Base-by-base conservation (phyloP, 805 yeast species). In the Metschnikowia corniflorae region DNA sequence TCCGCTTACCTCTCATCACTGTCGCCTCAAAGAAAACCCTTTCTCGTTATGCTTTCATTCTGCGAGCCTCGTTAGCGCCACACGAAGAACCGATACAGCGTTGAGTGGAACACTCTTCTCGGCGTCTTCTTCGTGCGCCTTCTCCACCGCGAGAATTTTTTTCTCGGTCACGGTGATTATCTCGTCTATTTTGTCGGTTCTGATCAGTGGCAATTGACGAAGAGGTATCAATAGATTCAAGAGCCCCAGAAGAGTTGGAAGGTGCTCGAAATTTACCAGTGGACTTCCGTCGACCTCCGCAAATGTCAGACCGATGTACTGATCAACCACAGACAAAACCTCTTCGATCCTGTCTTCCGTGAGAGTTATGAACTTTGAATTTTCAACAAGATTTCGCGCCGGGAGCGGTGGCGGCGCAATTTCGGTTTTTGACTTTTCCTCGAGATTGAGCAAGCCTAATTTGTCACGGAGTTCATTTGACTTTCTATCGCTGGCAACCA, bases 191-290 rank as follows among this genome's bases (percentile, higher is more conserved):
- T 48, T 40, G 22, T 52, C 44, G 6, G 43, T 31, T 7, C 42
- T 25, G 7, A 57, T 43, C 3, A 42, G 29, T 4, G 54, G 48
- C 26, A 57, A 48, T 5, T 42, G 43, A 36, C 59, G 61, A 23
- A 65, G 37, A 2, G 58, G 60, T 3, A 65, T 58, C 31, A 72
- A 64, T 37, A 84, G 66, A 50, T 82, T 82, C 45, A 82, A 57
- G 55, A 71, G 78, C 4, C 80, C 73, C 26, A 79, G 58, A 7
- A 83, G 54, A 3, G 72, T 60, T 26, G 73, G 65, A 26, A 77
- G 57, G 13, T 56, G 51, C 4, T 42, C 32, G 12, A 53, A 50
- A 30, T 59, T 52, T 12, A 60, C 49, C 16, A 34, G 46, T 14
- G 37, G 38, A 38, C 42, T 48, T 20, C 39, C 45, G 7, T 43